Conservation (phyloP, 148 eudicot genomes). For the Silene uniflora region DNA sequence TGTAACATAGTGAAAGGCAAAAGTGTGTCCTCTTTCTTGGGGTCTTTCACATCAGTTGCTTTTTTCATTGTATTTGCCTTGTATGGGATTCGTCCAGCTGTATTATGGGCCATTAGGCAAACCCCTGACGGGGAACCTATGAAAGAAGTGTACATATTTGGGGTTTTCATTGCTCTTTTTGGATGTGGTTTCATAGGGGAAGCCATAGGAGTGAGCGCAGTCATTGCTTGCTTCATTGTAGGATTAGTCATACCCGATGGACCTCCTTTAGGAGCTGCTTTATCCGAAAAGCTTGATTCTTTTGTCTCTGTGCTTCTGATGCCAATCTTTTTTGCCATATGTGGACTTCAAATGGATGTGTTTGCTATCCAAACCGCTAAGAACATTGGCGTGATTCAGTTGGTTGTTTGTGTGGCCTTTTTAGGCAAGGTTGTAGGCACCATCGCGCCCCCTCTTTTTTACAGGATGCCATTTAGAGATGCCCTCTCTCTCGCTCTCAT, state of each 20-base stretch:
- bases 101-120: conserved; percentile 35
- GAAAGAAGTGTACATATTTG: conserved; percentile 35
- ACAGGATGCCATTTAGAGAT: conserved; percentile 42
- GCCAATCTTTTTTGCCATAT: conserved; percentile 40
- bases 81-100: conserved; percentile 41
- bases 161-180: conserved; percentile 28
- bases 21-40: conserved; percentile 20
- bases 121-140: conserved; percentile 44
- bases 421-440: conserved; percentile 37
- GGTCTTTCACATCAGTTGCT: conserved; percentile 30
- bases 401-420: conserved; percentile 34
- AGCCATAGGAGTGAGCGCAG: conserved; percentile 33
- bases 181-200: conserved; percentile 36
- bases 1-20: conserved; percentile 20
- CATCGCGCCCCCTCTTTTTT: conserved; percentile 35
- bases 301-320: conserved; percentile 36
- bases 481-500: conserved; percentile 44
- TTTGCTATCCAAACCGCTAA: conserved; percentile 27
- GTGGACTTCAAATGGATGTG: conserved; percentile 37
- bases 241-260: conserved; percentile 51
- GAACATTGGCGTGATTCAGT: conserved; percentile 34
- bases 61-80: conserved; percentile 26
- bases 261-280: conserved; percentile 46
- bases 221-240: conserved; percentile 30
- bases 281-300: conserved; percentile 39